Percentiles rank a stretch among this genome's conserved stretches.
Conservation (phyloP, 306 rosid genomes). For the Alnus glutinosa region DNA sequence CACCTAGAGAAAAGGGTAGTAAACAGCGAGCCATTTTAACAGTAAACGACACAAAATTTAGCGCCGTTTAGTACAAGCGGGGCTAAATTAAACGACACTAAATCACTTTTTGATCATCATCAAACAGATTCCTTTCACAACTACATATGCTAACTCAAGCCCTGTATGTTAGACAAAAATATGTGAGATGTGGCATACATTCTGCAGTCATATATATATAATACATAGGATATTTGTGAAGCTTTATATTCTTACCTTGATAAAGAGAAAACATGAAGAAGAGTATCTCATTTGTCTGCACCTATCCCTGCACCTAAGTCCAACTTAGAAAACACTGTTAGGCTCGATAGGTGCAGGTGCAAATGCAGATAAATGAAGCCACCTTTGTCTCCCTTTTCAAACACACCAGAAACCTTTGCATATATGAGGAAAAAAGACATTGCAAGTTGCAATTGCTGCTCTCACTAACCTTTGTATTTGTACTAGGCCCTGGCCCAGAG, state of each 20-base stretch:
- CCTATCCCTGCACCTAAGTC: constrained; percentile 22
- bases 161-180: neutral
- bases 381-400: neutral
- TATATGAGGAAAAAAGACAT: neutral
- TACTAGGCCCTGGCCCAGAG: no score
- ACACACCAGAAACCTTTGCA: neutral
- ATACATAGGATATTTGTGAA: no score
- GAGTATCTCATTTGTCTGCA: constrained; percentile 38
- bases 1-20: neutral
- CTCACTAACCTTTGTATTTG: neutral
- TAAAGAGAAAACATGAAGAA: neutral
- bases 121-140: neutral
- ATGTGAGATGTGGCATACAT: neutral
- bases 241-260: neutral
- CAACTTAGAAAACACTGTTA: neutral
- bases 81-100: no score
- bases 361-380: constrained; percentile 48
- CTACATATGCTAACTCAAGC: neutral
- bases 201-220: neutral
- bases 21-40: no score
- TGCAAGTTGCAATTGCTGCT: neutral
- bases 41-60: no score
- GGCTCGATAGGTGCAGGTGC: constrained; percentile 50
- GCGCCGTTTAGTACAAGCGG: no score
- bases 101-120: neutral